Percentiles rank a stretch among this genome's conserved stretches.
Evolutionary conservation across 1,284 basidiomycete species (phyloP).

Genomic region (Papiliotrema nemorosa): DNA sequence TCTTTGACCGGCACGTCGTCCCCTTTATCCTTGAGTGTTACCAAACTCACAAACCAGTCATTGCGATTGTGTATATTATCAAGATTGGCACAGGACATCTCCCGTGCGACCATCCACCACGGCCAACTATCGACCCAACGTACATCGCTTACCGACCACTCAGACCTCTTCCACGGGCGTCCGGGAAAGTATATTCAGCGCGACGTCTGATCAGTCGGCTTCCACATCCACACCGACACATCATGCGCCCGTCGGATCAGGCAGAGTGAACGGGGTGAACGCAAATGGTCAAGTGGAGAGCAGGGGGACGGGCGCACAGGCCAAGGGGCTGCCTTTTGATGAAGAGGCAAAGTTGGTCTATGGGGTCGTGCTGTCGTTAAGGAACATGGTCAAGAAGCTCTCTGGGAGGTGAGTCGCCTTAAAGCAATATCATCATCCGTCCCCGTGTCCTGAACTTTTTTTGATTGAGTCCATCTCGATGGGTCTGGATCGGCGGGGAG

Average conservation of each 20-base stretch:
- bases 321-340: constrained; percentile 71
- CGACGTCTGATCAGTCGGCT: neutral
- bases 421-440: no score
- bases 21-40: neutral
- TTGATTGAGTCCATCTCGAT: no score
- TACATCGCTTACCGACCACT: constrained; percentile 57
- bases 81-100: constrained; percentile 82
- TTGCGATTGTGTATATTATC: constrained; percentile 86
- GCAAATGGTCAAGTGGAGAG: no score
- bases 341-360: constrained; percentile 98
- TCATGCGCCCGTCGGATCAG: constrained; percentile 1
- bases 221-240: neutral
- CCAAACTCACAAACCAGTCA: constrained; percentile 59
- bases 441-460: no score
- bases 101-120: constrained; percentile 66
- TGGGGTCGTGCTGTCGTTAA: constrained; percentile 84
- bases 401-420: constrained; percentile 64
- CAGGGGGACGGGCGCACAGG: constrained; percentile 1
- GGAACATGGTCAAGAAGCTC: constrained; percentile 94
- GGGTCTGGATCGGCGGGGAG: no score
- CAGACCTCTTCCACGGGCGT: constrained; percentile 9
- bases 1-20: constrained; percentile 61
- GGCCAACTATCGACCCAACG: constrained; percentile 68
- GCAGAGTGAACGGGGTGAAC: no score
- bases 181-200: constrained; percentile 33